These are phyloP conservation scores for Cryphonectria parasitica DNA, from an alignment of 2,329 filamentous ascomycete genomes.

Conservation along the genomic window DNA sequence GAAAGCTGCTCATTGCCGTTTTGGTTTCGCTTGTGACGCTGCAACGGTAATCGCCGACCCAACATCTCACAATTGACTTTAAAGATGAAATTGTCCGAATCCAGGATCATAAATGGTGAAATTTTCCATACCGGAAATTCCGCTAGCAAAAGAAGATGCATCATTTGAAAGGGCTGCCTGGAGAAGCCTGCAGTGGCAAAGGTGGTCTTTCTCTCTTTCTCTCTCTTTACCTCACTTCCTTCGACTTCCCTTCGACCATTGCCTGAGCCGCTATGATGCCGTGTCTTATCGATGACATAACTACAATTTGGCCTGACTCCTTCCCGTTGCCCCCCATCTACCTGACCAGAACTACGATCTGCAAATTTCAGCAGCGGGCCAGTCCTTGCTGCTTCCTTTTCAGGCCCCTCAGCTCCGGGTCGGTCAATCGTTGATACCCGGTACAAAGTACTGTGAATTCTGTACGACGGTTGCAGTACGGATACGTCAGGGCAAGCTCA, in stretches of 20 bases:
- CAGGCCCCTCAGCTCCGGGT: background rate
- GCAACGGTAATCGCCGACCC: conserved; percentile 1
- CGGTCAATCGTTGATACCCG: background rate
- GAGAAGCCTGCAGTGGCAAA: background rate
- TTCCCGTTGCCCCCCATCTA: background rate
- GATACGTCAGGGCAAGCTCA: background rate
- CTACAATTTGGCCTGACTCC: background rate
- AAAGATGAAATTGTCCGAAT: conserved; percentile 4
- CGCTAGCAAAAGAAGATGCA: background rate
- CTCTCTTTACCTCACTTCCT: background rate
- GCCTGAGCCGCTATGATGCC: background rate
- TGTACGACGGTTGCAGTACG: background rate
- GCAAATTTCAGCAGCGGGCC: background rate
- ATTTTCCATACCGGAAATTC: background rate
- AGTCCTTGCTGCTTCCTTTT: background rate
- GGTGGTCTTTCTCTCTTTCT: background rate
- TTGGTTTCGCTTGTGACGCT: background rate
- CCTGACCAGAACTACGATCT: background rate
- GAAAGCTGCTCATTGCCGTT: background rate
- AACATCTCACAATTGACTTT: background rate
- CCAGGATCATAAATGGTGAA: background rate
- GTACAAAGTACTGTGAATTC: background rate
- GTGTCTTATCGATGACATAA: background rate
- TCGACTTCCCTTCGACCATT: background rate
- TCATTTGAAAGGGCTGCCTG: background rate